These are phyloP conservation scores for Adansonia rubrostipa DNA, from an alignment of 441 rosid species.

Conservation along the genomic window DNA sequence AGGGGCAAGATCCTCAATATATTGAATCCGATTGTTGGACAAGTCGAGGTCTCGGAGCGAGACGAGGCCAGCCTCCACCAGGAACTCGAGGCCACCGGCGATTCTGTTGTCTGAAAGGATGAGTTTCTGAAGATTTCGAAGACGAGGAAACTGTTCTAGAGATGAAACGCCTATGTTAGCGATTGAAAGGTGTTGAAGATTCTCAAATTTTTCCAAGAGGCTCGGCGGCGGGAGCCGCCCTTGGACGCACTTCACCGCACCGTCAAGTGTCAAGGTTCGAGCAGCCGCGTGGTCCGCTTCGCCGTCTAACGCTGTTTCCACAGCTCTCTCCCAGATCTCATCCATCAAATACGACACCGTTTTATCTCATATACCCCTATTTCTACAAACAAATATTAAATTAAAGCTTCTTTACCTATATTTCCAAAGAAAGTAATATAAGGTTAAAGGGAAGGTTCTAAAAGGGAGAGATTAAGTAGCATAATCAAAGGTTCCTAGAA, in stretches of 20 bases:
- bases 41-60: conserved; percentile 68
- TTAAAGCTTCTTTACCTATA: background rate
- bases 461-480: background rate
- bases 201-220: conserved; percentile 57
- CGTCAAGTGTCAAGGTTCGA: conserved; percentile 59
- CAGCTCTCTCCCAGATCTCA: conserved; percentile 81
- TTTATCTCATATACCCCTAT: conserved; percentile 20
- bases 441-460: background rate
- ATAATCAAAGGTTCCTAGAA: no score
- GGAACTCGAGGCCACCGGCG: conserved; percentile 64
- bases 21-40: conserved; percentile 74
- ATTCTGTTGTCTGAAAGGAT: conserved; percentile 70
- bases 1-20: conserved; percentile 71
- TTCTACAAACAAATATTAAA: background rate
- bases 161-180: conserved; percentile 69
- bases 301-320: conserved; percentile 70
- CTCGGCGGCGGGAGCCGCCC: conserved; percentile 61
- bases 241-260: conserved; percentile 68
- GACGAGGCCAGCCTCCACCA: conserved; percentile 64
- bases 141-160: conserved; percentile 68
- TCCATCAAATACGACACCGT: conserved; percentile 51
- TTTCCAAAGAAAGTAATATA: background rate
- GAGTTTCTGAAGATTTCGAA: conserved; percentile 56
- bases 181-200: conserved; percentile 65
- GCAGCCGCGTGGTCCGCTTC: conserved; percentile 51